Percentiles rank a stretch among this genome's conserved stretches.
These are phyloP conservation scores for Cryptosporidium viatorum DNA, from an alignment of 169 alveolate species.

Conservation along the genomic window DNA sequence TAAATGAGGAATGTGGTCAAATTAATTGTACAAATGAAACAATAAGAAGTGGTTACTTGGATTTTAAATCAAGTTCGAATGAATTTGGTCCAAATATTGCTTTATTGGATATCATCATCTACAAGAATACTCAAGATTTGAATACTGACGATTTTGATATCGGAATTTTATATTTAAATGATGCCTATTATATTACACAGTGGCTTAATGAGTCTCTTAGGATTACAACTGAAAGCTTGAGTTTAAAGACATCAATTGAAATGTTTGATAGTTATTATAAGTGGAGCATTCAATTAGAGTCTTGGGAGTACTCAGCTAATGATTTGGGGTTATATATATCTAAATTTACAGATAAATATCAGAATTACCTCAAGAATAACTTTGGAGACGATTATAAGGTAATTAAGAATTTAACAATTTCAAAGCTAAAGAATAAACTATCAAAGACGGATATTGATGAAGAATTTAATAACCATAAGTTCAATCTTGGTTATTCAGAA, in stretches of 20 bases:
- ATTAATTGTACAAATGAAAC: neutral
- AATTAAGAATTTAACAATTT: slow-evolving; percentile 2
- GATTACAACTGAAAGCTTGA: neutral
- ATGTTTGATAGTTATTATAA: slow-evolving; percentile 20
- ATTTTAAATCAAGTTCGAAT: neutral
- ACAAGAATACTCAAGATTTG: neutral
- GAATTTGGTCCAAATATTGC: slow-evolving; percentile 52
- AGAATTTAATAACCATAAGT: slow-evolving; percentile 17
- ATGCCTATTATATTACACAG: slow-evolving; percentile 7
- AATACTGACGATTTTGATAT: neutral
- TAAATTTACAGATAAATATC: slow-evolving; percentile 1
- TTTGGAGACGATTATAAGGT: neutral
- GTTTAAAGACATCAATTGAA: slow-evolving; percentile 15
- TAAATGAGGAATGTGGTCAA: slow-evolving; percentile 20
- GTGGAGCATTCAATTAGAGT: slow-evolving; percentile 44
- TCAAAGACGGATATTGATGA: neutral
- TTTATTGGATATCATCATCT: slow-evolving; percentile 21
- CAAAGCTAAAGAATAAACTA: neutral
- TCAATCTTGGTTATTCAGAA: slow-evolving; percentile 5
- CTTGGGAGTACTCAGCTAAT: slow-evolving; percentile 33
- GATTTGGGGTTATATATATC: slow-evolving; percentile 36
- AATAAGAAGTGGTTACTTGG: neutral
- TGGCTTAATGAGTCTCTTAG: neutral
- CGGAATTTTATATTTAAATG: slow-evolving; percentile 32
- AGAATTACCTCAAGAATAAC: neutral